Conservation (phyloP, 805 yeast species). For the Vanderwaltozyma tropicalis region DNA sequence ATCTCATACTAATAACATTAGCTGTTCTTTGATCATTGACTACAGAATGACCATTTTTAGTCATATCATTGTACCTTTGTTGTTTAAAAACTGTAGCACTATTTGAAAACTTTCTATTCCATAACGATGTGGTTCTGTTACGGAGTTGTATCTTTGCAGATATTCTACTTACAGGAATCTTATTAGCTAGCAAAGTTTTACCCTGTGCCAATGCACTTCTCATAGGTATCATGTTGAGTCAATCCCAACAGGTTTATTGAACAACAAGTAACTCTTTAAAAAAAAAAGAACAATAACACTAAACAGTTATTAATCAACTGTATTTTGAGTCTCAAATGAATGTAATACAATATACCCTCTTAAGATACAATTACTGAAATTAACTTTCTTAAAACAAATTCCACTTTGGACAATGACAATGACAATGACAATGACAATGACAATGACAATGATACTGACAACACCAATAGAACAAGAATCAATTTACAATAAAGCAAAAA, state of each 20-base stretch:
- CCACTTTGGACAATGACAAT: too few relatives aligned
- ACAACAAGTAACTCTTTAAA: too few relatives aligned
- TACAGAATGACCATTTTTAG: not conserved
- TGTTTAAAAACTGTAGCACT: not conserved
- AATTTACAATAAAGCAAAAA: too few relatives aligned
- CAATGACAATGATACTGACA: too few relatives aligned
- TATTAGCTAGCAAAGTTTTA: constrained; percentile 7
- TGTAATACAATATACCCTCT: too few relatives aligned
- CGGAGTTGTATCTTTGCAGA: constrained; percentile 16
- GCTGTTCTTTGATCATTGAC: constrained; percentile 2
- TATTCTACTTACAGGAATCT: constrained; percentile 11
- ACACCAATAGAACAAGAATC: too few relatives aligned
- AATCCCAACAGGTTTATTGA: not conserved
- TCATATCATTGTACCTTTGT: not conserved
- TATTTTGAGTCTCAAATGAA: too few relatives aligned
- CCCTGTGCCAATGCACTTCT: constrained; percentile 15
- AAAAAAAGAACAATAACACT: too few relatives aligned
- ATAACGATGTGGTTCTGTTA: constrained; percentile 19
- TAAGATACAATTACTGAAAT: too few relatives aligned
- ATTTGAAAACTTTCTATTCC: constrained; percentile 15
- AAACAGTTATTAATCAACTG: too few relatives aligned
- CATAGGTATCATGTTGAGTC: constrained; percentile 8
- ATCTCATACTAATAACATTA: constrained; percentile 9
- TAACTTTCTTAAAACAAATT: too few relatives aligned
- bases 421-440: too few relatives aligned